Evolutionary conservation across 2,329 filamentous ascomycete species (phyloP).

Genomic region (Cadophora malorum): DNA sequence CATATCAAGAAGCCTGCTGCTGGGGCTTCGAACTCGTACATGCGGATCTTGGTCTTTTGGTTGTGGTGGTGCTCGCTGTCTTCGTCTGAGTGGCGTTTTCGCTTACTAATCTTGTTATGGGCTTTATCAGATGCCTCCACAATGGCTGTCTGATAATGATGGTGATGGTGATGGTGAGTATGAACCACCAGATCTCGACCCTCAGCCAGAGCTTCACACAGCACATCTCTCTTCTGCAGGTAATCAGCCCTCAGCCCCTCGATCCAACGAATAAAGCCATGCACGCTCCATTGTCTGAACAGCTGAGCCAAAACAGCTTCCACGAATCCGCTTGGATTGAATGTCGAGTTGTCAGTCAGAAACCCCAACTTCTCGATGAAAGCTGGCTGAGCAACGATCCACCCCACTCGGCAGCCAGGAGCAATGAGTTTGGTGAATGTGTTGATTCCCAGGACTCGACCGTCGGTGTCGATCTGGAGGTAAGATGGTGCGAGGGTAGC

Average conservation of each 20-base stretch:
- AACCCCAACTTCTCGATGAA: background rate
- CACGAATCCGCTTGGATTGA: background rate
- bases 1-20: background rate
- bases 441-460: background rate
- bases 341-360: background rate
- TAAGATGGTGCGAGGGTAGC: background rate
- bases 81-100: background rate
- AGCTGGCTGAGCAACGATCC: background rate
- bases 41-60: background rate
- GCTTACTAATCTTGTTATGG: background rate
- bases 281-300: background rate
- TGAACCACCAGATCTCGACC: background rate
- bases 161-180: background rate
- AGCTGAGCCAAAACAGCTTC: background rate
- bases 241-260: background rate
- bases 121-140: background rate
- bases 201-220: background rate
- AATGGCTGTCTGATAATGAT: background rate
- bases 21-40: background rate
- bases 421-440: background rate
- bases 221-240: background rate
- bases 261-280: background rate
- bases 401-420: background rate
- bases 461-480: background rate
- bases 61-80: background rate